Base-by-base conservation (phyloP, 2,329 filamentous ascomycete species). In the Clonostachys sp. region DNA sequence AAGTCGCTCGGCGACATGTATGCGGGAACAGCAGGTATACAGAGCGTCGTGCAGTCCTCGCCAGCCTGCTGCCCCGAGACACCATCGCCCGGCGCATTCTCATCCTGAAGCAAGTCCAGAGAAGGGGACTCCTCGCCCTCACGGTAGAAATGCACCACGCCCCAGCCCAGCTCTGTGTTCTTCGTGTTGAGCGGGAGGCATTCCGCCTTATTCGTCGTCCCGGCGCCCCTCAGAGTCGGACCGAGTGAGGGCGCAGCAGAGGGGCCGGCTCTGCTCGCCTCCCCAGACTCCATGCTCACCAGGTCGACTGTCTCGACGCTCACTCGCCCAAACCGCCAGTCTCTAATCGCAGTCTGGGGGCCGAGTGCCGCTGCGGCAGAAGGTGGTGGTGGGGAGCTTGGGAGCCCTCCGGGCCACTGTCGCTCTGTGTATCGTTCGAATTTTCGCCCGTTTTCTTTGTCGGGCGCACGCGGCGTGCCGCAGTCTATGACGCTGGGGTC, bases 1-100 rank as follows among this genome's bases (percentile, higher is more conserved):
- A 99, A 89, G 60, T 97, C 92, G 7, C 87, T 87, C 0, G 91
- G 88, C 8, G 89, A 89, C 71, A 97, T 86, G 65, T 96, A 97
- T 33, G 88, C 94, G 7, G 94, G 94, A 13, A 99, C 92, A 6
- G 92, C 91, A 30, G 96, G 84, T 53, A 99, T 92, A 64, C 94
- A 97, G 14, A 99, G 69, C 1, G 89, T 95, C 4, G 88, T 94
- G 63, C 88, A 95, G 49, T 89, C 83, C 6, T 50, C 49, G 4
- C 49, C 57, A 40, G 62, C 61, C 40, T 58, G 53, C 30, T 58
- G 57, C 18, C 51, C 48, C 45, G 63, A 64, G 38, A 55, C 55
- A 5, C 52, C 42, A 12, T 55, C 57, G 38, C 56, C 52, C 34
- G 51, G 46, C 14, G 14, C 36, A 39, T 18, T 39, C 42, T 61